phyloP scores from a whole-genome alignment of 495 filamentous ascomycete genomes.

The Usnea hakonensis region DNA sequence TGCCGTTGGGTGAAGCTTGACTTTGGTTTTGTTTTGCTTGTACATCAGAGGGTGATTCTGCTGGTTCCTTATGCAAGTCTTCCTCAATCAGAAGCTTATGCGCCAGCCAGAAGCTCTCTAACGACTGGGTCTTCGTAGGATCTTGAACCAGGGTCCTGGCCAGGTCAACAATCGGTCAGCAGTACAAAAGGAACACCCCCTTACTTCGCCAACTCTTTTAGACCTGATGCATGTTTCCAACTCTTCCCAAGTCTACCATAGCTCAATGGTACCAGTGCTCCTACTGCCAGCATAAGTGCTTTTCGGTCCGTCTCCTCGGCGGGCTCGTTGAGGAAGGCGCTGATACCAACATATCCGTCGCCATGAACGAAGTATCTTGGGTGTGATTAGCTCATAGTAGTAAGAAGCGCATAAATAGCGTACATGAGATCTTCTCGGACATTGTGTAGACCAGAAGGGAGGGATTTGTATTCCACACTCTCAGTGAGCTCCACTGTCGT shows the following conservation, averaged over 20 bases:
- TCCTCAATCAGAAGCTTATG: slow-evolving; percentile 48
- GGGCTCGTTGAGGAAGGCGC: slow-evolving; percentile 82
- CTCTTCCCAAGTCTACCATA: slow-evolving; percentile 79
- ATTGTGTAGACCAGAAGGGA: slow-evolving; percentile 88
- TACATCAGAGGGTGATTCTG: slow-evolving; percentile 14
- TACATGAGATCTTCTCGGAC: slow-evolving; percentile 80
- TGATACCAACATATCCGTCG: slow-evolving; percentile 72
- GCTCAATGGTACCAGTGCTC: slow-evolving; percentile 76
- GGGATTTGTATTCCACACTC: slow-evolving; percentile 86
- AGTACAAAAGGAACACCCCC: slow-evolving; percentile 20
- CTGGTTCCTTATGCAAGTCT: slow-evolving; percentile 22
- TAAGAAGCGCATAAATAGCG: slow-evolving; percentile 19
- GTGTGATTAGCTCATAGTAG: background rate
- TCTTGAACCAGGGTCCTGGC: slow-evolving; percentile 46
- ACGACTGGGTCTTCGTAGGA: slow-evolving; percentile 44
- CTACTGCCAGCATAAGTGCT: slow-evolving; percentile 87
- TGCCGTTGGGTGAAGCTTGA: slow-evolving; percentile 30
- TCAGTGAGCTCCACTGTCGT: slow-evolving; percentile 70
- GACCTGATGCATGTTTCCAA: slow-evolving; percentile 74
- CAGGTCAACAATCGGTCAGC: slow-evolving; percentile 5
- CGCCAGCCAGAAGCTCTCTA: slow-evolving; percentile 75
- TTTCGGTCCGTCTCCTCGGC: slow-evolving; percentile 71
- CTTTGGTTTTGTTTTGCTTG: slow-evolving; percentile 7
- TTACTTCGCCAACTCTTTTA: slow-evolving; percentile 69
- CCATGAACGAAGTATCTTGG: slow-evolving; percentile 79